Evolutionary conservation across 2,329 filamentous ascomycete genomes (phyloP).

Genomic region (Pseudocercospora fijiensis): DNA sequence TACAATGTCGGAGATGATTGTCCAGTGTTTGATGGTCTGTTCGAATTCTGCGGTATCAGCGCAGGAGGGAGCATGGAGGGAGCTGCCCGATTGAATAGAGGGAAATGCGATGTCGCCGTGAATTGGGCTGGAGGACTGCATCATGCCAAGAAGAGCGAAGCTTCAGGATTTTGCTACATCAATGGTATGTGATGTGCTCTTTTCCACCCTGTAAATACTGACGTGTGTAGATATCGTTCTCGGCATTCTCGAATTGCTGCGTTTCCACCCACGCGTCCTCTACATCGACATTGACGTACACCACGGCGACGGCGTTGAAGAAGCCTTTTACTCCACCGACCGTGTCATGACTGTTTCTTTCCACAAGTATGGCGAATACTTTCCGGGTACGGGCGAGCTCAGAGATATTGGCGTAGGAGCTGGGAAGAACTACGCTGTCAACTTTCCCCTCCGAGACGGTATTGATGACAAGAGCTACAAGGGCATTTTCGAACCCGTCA

Average conservation of each 20-base stretch:
- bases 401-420: conserved; percentile 66
- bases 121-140: conserved; percentile 54
- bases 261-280: conserved; percentile 63
- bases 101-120: conserved; percentile 66
- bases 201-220: not conserved
- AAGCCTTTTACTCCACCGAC: conserved; percentile 70
- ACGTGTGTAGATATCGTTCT: conserved; percentile 59
- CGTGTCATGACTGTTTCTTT: conserved; percentile 71
- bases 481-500: conserved; percentile 66
- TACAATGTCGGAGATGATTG: conserved; percentile 65
- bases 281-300: conserved; percentile 69
- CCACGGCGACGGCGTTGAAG: conserved; percentile 68
- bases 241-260: conserved; percentile 63
- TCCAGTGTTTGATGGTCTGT: conserved; percentile 68
- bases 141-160: conserved; percentile 52
- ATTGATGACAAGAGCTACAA: conserved; percentile 68
- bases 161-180: conserved; percentile 51
- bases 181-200: conserved; percentile 40
- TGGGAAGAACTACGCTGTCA: conserved; percentile 67
- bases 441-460: conserved; percentile 67
- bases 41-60: conserved; percentile 69
- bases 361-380: conserved; percentile 72
- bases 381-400: conserved; percentile 67
- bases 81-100: conserved; percentile 64
- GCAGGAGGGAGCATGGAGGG: conserved; percentile 70